Evolutionary conservation across 2,329 filamentous ascomycete species (phyloP).

Genomic region (Ophiocordyceps camponoti-saundersi): DNA sequence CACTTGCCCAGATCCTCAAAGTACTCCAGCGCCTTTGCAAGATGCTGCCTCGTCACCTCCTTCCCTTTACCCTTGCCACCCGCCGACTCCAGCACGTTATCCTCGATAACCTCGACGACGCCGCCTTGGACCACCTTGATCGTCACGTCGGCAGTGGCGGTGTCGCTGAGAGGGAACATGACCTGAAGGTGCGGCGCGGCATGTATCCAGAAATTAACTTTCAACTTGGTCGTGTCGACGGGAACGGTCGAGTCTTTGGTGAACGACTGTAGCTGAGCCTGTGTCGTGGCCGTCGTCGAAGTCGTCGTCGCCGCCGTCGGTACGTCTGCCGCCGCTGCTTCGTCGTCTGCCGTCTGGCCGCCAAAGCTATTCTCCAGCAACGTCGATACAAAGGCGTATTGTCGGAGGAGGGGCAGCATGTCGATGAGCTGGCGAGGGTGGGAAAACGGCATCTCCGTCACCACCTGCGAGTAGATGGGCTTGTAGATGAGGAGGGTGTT

Average conservation of each 20-base stretch:
- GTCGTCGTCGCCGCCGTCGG: slow-evolving; percentile 1
- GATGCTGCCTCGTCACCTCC: slow-evolving; percentile 20
- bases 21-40: slow-evolving; percentile 28
- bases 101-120: slow-evolving; percentile 36
- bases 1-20: slow-evolving; percentile 35
- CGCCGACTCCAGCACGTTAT: slow-evolving; percentile 26
- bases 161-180: slow-evolving; percentile 32
- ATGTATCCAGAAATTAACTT: slow-evolving; percentile 35
- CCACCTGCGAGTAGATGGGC: slow-evolving; percentile 49
- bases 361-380: slow-evolving; percentile 47
- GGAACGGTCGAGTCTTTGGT: slow-evolving; percentile 6
- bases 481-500: slow-evolving; percentile 57
- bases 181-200: slow-evolving; percentile 31
- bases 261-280: slow-evolving; percentile 16
- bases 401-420: slow-evolving; percentile 56
- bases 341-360: slow-evolving; percentile 11
- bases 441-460: slow-evolving; percentile 56
- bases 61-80: slow-evolving; percentile 15
- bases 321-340: not conserved
- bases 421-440: slow-evolving; percentile 62
- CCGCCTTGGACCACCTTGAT: slow-evolving; percentile 44
- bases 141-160: slow-evolving; percentile 31
- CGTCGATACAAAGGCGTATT: slow-evolving; percentile 55
- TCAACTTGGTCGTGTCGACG: slow-evolving; percentile 20
- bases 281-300: slow-evolving; percentile 8